Conservation (phyloP, 805 yeast species). For the Lipomyces lipofer region DNA sequence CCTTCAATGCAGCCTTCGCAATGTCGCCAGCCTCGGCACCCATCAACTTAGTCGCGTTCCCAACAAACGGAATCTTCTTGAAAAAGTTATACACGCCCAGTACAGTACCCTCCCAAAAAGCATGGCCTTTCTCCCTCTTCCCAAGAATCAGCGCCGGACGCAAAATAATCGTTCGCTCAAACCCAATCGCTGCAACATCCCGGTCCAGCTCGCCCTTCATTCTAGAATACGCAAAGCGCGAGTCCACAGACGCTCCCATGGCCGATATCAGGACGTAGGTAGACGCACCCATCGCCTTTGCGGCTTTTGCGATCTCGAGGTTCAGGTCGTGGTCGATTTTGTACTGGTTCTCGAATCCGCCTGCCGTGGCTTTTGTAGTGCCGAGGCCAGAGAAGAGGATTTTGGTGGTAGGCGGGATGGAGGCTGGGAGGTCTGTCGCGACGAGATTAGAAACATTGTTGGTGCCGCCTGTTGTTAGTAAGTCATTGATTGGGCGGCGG, state of each 20-base stretch:
- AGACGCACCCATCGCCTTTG: slow-evolving; percentile 65
- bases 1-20: slow-evolving; percentile 54
- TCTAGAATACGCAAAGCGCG: slow-evolving; percentile 60
- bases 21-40: slow-evolving; percentile 70
- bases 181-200: slow-evolving; percentile 59
- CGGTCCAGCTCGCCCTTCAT: slow-evolving; percentile 79
- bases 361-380: slow-evolving; percentile 69
- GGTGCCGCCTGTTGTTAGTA: slow-evolving; percentile 42
- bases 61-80: slow-evolving; percentile 11
- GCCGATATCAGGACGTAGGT: slow-evolving; percentile 71
- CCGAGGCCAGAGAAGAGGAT: slow-evolving; percentile 66
- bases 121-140: slow-evolving; percentile 39
- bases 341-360: slow-evolving; percentile 67
- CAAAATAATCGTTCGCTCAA: slow-evolving; percentile 70
- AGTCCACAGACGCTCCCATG: slow-evolving; percentile 58
- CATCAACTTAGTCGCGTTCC: not conserved
- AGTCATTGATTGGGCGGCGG: slow-evolving; percentile 18
- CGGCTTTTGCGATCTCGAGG: slow-evolving; percentile 66
- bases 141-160: slow-evolving; percentile 65
- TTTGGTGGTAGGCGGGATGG: slow-evolving; percentile 30
- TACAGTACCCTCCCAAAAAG: slow-evolving; percentile 7
- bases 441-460: slow-evolving; percentile 52
- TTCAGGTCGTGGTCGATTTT: slow-evolving; percentile 76
- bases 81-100: slow-evolving; percentile 13
- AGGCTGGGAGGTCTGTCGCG: slow-evolving; percentile 33